Base-by-base conservation (phyloP, 495 filamentous ascomycete species). In the Penicillium salamii region DNA sequence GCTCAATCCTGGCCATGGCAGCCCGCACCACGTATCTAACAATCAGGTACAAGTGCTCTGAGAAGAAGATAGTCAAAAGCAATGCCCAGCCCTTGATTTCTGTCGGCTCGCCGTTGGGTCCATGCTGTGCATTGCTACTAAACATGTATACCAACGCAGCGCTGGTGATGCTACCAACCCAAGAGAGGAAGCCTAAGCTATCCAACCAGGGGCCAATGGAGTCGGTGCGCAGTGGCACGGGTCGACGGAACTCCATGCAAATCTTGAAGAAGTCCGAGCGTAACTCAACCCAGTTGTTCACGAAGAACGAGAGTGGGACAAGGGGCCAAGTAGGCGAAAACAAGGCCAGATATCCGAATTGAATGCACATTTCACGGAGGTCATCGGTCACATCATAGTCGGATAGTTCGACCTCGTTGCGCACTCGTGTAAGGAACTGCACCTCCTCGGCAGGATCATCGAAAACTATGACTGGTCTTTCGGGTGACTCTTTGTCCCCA, bases 231-330 rank as follows among this genome's bases (percentile, higher is more conserved):
- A 83, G 84, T 1, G 93, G 93, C 11, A 86, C 88, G 1, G 93
- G 95, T 8, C 93, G 80, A 55, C 89, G 86, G 77, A 89, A 92
- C 65, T 91, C 88, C 45, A 89, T 72, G 55, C 90, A 91, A 53
- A 98, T 98, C 61, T 98, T 98, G 68, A 91, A 80, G 13, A 95
- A 92, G 53, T 98, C 93, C 18, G 87, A 87, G 20, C 93, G 87
- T 12, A 97, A 80, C 57, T 98, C 95, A 42, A 98, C 63, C 93
- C 93, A 98, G 72, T 98, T 93, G 67, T 97, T 97, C 67, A 95
- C 73, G 8, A 97, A 69, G 78, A 97, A 98, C 0, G 89, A 93
- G 28, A 90, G 77, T 0, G 86, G 83, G 0, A 91, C 89, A 5
- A 97, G 74, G 0, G 93, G 93, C 93, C 93, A 98, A 35, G 91